Evolutionary conservation across 2,329 filamentous ascomycete species (phyloP).

Genomic region (Sporothrix sp.): DNA sequence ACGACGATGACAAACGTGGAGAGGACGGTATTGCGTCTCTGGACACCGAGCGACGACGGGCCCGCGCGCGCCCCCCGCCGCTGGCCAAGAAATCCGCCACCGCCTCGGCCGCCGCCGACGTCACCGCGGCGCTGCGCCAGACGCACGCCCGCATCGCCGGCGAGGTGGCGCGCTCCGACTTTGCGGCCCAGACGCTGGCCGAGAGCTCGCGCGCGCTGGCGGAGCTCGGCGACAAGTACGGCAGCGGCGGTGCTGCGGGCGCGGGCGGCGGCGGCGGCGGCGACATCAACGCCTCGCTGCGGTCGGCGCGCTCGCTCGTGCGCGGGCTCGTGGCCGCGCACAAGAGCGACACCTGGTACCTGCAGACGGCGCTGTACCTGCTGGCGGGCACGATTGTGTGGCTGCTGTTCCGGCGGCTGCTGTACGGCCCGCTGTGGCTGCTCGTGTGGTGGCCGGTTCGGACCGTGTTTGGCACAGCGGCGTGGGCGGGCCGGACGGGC

Average conservation of each 20-base stretch:
- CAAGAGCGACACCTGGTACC: slow-evolving; percentile 97
- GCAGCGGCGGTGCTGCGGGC: slow-evolving; percentile 49
- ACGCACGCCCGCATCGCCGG: slow-evolving; percentile 80
- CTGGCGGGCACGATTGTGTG: slow-evolving; percentile 68
- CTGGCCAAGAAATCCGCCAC: slow-evolving; percentile 52
- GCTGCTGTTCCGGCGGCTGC: slow-evolving; percentile 72
- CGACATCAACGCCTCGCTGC: slow-evolving; percentile 66
- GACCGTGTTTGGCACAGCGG: slow-evolving; percentile 42
- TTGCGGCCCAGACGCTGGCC: slow-evolving; percentile 79
- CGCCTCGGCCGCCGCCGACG: slow-evolving; percentile 67
- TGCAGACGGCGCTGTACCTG: slow-evolving; percentile 81
- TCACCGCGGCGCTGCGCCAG: slow-evolving; percentile 72
- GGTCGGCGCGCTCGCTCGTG: slow-evolving; percentile 64
- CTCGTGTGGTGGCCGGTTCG: slow-evolving; percentile 63
- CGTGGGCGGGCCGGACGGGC: slow-evolving; percentile 33
- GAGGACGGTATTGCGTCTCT: too few species aligned
- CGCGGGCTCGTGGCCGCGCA: slow-evolving; percentile 73
- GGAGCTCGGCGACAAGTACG: slow-evolving; percentile 73
- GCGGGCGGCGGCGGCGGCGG: slow-evolving; percentile 69
- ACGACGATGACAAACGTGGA: slow-evolving; percentile 11
- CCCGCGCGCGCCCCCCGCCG: slow-evolving; percentile 26
- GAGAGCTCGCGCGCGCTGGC: slow-evolving; percentile 76
- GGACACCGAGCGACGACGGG: slow-evolving; percentile 21
- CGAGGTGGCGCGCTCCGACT: slow-evolving; percentile 77
- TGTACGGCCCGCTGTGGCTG: slow-evolving; percentile 90